These are phyloP conservation scores for Alternaria dauci DNA, from an alignment of 2,329 filamentous ascomycete genomes.

Conservation along the genomic window DNA sequence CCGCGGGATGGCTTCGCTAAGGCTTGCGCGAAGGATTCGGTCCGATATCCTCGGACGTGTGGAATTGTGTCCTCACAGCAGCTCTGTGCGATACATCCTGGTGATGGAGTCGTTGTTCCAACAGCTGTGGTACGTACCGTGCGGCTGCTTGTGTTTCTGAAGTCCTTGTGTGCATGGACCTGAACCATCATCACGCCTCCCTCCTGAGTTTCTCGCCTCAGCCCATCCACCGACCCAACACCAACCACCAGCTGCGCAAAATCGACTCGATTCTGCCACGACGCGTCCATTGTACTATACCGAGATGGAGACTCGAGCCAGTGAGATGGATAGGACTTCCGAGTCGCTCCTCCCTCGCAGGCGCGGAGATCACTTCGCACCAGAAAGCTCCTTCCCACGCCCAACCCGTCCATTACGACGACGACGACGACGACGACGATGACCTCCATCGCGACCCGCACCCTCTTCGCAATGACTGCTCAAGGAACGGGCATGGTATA, in stretches of 20 bases:
- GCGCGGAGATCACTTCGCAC: background rate
- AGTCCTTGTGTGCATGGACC: constrained; percentile 2
- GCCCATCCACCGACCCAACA: constrained; percentile 1
- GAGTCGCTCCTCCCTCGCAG: constrained; percentile 5
- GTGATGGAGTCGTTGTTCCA: background rate
- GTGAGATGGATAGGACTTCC: background rate
- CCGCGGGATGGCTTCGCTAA: constrained; percentile 8
- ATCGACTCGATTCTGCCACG: background rate
- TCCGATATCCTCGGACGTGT: constrained; percentile 11
- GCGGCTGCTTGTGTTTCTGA: background rate
- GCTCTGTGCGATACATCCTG: background rate
- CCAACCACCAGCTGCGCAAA: constrained; percentile 2
- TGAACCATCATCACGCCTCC: background rate
- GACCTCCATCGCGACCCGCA: background rate
- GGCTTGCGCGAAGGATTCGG: constrained; percentile 5
- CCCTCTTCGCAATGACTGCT: background rate
- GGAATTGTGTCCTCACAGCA: background rate
- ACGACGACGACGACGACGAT: constrained; percentile 1
- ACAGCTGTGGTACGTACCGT: background rate
- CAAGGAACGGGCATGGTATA: background rate
- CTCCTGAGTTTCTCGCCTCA: constrained; percentile 10
- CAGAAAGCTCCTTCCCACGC: constrained; percentile 1
- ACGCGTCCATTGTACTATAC: background rate
- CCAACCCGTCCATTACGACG: background rate
- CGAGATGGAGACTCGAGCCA: background rate